phyloP scores from a whole-genome alignment of 2,329 filamentous ascomycete genomes.

The Hypoxylon rubiginosum region DNA sequence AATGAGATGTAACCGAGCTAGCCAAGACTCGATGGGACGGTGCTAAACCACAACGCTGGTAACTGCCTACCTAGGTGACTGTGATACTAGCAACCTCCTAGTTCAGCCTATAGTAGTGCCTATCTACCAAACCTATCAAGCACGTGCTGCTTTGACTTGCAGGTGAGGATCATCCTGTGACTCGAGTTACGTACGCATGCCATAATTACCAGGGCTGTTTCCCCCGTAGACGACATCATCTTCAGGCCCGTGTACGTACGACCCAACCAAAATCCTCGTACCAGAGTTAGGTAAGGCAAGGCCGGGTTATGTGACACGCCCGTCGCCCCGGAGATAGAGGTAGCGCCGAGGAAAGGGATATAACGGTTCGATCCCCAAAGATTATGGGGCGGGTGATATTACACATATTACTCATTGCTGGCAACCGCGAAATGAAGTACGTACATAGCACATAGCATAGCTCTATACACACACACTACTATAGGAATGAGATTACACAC shows the following conservation, averaged over 20 bases:
- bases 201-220: not conserved
- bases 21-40: not conserved
- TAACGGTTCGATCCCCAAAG: not conserved
- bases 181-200: slow-evolving; percentile 1
- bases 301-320: not conserved
- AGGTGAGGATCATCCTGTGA: slow-evolving; percentile 11
- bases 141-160: slow-evolving; percentile 16
- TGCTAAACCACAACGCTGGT: slow-evolving; percentile 1
- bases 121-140: not conserved
- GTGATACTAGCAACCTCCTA: not conserved
- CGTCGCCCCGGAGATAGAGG: slow-evolving; percentile 25
- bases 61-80: not conserved
- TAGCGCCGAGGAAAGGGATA: slow-evolving; percentile 23
- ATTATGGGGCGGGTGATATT: slow-evolving; percentile 6
- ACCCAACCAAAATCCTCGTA: slow-evolving; percentile 5
- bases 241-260: not conserved
- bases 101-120: not conserved
- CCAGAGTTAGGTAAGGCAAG: not conserved
- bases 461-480: not conserved
- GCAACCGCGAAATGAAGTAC: not conserved
- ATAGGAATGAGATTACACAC: not conserved
- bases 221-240: not conserved
- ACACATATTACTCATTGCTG: not conserved
- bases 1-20: slow-evolving; percentile 11
- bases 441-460: too few species aligned